Conservation (phyloP, 305 asterid genomes). For the Fraxinus platypoda region DNA sequence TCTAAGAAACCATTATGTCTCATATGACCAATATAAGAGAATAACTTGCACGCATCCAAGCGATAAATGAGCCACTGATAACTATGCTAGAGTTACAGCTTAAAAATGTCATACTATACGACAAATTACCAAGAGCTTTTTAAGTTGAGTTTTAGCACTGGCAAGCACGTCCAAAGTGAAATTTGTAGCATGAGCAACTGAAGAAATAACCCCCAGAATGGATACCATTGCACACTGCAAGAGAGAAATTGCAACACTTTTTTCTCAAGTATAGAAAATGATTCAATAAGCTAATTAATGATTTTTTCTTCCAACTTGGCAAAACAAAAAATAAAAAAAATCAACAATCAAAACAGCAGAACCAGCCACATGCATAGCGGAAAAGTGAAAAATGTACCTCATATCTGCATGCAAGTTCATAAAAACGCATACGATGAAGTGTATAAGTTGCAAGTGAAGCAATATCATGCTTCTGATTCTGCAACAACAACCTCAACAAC, state of each 20-base stretch:
- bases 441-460: constrained; percentile 78
- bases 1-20: constrained; percentile 19
- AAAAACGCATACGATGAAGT: constrained; percentile 82
- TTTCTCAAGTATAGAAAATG: background rate
- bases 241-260: background rate
- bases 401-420: constrained; percentile 90
- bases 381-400: constrained; percentile 61
- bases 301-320: background rate
- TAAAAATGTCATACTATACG: constrained; percentile 7
- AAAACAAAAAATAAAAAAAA: background rate
- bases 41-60: constrained; percentile 5
- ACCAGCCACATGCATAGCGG: constrained; percentile 8
- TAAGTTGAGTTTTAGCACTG: constrained; percentile 66
- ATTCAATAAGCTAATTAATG: background rate
- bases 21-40: constrained; percentile 19
- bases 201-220: constrained; percentile 60
- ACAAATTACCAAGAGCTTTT: constrained; percentile 61
- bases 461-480: constrained; percentile 82
- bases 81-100: background rate
- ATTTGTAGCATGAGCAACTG: constrained; percentile 45
- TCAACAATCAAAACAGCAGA: background rate
- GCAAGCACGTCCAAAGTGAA: constrained; percentile 63
- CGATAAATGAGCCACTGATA: background rate
- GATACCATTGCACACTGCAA: constrained; percentile 68
- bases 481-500: constrained; percentile 77